These are phyloP conservation scores for Neoboletus magnificus DNA, from an alignment of 768 basidiomycete genomes.

Conservation along the genomic window DNA sequence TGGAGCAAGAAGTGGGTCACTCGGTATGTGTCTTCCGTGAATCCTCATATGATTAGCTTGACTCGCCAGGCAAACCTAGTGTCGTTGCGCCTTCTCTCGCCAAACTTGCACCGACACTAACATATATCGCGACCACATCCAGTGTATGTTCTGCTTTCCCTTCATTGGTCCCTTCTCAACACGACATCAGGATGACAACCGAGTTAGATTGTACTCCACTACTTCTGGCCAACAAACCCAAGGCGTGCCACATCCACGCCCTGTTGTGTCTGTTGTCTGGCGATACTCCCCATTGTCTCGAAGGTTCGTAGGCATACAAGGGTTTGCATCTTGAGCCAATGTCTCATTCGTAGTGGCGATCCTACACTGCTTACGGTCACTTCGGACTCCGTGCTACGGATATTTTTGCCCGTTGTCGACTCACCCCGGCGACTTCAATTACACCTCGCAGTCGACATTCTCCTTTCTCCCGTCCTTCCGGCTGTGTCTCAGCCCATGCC, in stretches of 20 bases:
- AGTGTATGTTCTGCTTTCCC: conserved; percentile 39
- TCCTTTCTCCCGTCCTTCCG: conserved; percentile 51
- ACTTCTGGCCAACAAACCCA: conserved; percentile 70
- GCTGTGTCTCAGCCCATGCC: conserved; percentile 27
- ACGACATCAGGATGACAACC: conserved; percentile 46
- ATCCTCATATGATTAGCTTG: conserved; percentile 6
- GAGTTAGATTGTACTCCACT: conserved; percentile 66
- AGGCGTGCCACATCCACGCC: conserved; percentile 68
- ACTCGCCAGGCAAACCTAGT: conserved; percentile 31
- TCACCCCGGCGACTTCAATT: conserved; percentile 81
- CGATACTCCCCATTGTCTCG: conserved; percentile 64
- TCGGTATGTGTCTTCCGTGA: conserved; percentile 40
- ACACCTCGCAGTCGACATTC: conserved; percentile 72
- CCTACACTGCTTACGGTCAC: conserved; percentile 82
- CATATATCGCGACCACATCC: conserved; percentile 66
- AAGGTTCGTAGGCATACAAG: conserved; percentile 41
- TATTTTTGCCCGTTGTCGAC: conserved; percentile 87
- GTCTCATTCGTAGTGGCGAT: conserved; percentile 52
- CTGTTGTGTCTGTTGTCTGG: conserved; percentile 69
- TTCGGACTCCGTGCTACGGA: conserved; percentile 73
- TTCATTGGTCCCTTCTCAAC: conserved; percentile 8
- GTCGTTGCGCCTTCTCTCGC: conserved; percentile 48
- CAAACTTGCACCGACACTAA: conserved; percentile 72
- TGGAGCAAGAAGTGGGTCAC: conserved; percentile 80
- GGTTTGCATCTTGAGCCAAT: background rate